A percentile compares a stretch with the other conserved stretches of the same genome.
These are phyloP conservation scores for Cokeromyces recurvatus DNA, from an alignment of 371 early-diverging fungal species.

Conservation along the genomic window DNA sequence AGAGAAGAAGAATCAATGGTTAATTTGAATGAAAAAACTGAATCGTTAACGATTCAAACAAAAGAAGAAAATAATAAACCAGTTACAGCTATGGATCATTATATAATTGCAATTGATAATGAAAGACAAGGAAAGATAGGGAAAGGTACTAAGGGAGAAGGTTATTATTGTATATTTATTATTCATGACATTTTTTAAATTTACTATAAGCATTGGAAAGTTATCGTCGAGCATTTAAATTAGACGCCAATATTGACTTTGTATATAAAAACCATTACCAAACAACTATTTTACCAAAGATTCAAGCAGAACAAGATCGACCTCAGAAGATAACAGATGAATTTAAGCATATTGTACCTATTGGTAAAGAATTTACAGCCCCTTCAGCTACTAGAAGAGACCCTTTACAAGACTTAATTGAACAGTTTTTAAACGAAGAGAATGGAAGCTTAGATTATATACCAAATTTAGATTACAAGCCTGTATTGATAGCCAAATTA, in stretches of 20 bases:
- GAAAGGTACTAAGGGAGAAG: constrained; percentile 27
- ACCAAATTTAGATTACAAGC: constrained; percentile 35
- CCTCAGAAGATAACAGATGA: constrained; percentile 2
- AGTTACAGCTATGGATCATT: constrained; percentile 42
- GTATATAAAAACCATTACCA: constrained; percentile 39
- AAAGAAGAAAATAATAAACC: constrained; percentile 1
- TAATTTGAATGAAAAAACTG: constrained; percentile 7
- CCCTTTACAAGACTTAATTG: constrained; percentile 26
- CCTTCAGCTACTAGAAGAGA: constrained; percentile 21
- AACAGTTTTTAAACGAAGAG: constrained; percentile 16
- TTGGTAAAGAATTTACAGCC: constrained; percentile 33
- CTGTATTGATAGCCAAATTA: constrained; percentile 32
- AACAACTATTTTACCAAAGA: constrained; percentile 17
- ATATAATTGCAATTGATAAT: constrained; percentile 40
- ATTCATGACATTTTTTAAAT: no score
- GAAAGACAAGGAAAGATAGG: constrained; percentile 50
- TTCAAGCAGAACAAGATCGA: constrained; percentile 4
- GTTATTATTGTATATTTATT: background rate
- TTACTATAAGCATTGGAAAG: constrained; percentile 34
- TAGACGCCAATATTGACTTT: constrained; percentile 45
- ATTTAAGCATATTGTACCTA: constrained; percentile 36
- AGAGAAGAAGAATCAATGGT: background rate
- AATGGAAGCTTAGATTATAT: constrained; percentile 18
- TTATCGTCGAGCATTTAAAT: constrained; percentile 51
- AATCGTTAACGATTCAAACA: constrained; percentile 1